Evolutionary conservation across 1,284 basidiomycete species (phyloP), one percentile per base, ranked within the genome.

Genomic region (Salmacisia buchloeana): DNA sequence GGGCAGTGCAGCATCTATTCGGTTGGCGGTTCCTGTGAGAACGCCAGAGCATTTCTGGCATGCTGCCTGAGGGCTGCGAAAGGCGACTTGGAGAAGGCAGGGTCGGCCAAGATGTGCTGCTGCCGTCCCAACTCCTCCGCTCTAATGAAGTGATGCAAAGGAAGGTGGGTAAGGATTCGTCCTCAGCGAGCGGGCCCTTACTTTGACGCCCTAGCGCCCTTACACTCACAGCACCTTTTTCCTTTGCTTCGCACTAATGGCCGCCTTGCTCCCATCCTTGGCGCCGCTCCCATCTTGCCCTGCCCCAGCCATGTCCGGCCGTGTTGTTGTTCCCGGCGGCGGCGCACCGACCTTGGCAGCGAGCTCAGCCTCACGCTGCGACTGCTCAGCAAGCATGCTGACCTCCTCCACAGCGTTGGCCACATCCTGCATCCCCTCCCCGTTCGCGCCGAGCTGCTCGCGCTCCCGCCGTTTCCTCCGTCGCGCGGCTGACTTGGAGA

Each of bases 21-120:
- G n/a, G 41, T 6, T 12, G 41, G 41, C 2, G 41, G 41, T 21
- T 43, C 41, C 15, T 54, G 36, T 15, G 49, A 25, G 21, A 72
- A 70, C 21, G 69, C 67, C 41, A 77, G 68, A 5, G 74, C 71
- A 41, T 77, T 74, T 29, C 74, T 71, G 7, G 72, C 73, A 41
- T 77, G 76, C 1, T 70, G 66, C 18, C 76, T 69, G 2, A 77
- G 70, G 12, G 76, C 76, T 6, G 71, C 74, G 43, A 77, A 77
- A 7, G 76, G 76, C 41, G 69, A 69, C 34, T 63, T 63, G 36
- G 67, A 63, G 61, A 70, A 73, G 13, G 72, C 66, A 29, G 72
- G 65, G 46, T 77, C 73, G 2, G 69, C 61, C 21, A 77, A 60
- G 35, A 77, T 76, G 36, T 69, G 57, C 27, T 69, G 67, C 57